Evolutionary conservation across 108 stramenopile species (phyloP), one percentile per base, ranked within the genome.

Genomic region (Seminavis robusta): DNA sequence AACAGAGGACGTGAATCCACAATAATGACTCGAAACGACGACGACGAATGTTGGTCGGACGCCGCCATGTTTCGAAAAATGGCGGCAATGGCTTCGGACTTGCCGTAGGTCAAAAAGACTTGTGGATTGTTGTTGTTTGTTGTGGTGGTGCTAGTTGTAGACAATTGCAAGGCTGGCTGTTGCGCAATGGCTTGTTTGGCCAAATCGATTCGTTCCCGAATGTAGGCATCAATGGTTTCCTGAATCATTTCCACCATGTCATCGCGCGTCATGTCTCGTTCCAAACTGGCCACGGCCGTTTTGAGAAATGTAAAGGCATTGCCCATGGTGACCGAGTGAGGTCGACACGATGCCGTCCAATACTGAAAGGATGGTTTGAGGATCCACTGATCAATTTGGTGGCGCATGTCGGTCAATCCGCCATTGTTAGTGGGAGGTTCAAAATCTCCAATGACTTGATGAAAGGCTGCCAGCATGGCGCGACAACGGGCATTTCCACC

Each of bases 291-390:
- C n/a, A 95, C 84, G 42, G 74, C 85, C 16, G 77, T 48, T 58
- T 90, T 90, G 4, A 94, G 56, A 71, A 89, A 90, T 19, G 94
- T 94, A 70, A 96, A 92, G 32, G 96, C 96, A 63, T 97, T 97
- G 31, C 95, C 95, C 98, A 97, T 98, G 47, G 82, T 90, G 33
- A 97, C 95, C 9, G 86, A 86, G 57, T 94, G 96, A 8, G 92
- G 94, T 29, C 96, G 88, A 72, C 95, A 97, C 42, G 79, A 53
- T 13, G 83, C 54, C 11, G 87, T 92, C 85, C 94, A 86, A 49
- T 87, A 89, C 42, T 86, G 72, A 75, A 94, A 97, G 31, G 83
- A 65, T 23, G 94, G 94, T 68, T 96, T 95, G 21, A 97, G 63
- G 1, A 90, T 65, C n/a, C 77, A 41, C 33, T 94, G 86, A 31